Conservation (phyloP, 768 basidiomycete species). For the Psilocybe tampanensis region DNA sequence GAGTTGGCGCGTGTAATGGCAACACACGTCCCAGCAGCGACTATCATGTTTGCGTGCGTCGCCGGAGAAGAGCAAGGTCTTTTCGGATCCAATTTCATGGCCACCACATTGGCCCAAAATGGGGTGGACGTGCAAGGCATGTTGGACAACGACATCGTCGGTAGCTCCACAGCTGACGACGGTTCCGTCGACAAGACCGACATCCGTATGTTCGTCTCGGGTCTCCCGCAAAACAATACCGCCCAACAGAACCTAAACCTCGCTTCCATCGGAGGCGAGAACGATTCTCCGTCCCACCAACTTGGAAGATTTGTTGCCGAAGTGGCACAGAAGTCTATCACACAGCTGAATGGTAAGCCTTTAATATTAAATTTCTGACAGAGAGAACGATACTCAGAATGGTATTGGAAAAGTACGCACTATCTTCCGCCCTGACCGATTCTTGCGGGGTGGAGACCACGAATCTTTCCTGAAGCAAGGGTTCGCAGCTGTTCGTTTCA, state of each 20-base stretch:
- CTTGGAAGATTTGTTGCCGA: constrained; percentile 55
- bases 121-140: constrained; percentile 57
- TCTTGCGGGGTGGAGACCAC: constrained; percentile 59
- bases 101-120: constrained; percentile 39
- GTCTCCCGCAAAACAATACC: constrained; percentile 49
- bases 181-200: constrained; percentile 46
- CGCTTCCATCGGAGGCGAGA: constrained; percentile 51
- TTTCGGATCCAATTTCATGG: constrained; percentile 50
- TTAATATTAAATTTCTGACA: no score
- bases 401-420: constrained; percentile 39
- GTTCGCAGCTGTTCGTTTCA: constrained; percentile 57
- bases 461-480: constrained; percentile 49
- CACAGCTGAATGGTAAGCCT: constrained; percentile 50
- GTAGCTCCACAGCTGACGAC: constrained; percentile 51
- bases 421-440: constrained; percentile 55
- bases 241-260: constrained; percentile 34
- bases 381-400: no score
- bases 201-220: constrained; percentile 54
- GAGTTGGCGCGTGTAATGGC: constrained; percentile 55
- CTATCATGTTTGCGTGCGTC: constrained; percentile 54
- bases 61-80: constrained; percentile 57
- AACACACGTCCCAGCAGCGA: constrained; percentile 46
- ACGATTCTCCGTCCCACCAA: constrained; percentile 53
- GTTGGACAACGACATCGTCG: constrained; percentile 61
- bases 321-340: constrained; percentile 48